Evolutionary conservation across 2,329 filamentous ascomycete species (phyloP), one percentile per base, ranked within the genome.

Genomic region (Plectosphaerella plurivora): DNA sequence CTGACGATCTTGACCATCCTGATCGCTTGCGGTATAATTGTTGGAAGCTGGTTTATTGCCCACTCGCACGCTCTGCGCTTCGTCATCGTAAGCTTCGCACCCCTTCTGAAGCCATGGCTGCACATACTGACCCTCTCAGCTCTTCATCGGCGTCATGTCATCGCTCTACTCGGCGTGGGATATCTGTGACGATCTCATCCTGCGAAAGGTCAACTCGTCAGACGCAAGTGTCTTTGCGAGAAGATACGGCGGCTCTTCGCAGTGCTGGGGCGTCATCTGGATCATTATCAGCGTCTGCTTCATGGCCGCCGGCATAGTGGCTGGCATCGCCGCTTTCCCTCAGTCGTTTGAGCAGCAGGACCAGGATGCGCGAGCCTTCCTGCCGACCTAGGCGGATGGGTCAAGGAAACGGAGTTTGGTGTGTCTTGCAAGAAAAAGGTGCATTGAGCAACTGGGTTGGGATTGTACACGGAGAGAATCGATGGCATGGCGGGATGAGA

Each of bases 111-210:
- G 41, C 2, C 22, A 16, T 22, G n/a, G 6, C 11, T 3, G 22
- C 35, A 18, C 41, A 37, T 15, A 16, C 15, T 37, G 14, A 25
- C 45, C 20, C 16, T 10, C n/a, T 16, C 55, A 82, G 73, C 77
- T 92, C 25, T 92, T 92, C 62, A 90, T 92, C 55, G 88, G 88
- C 42, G 88, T 91, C 60, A 91, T 92, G 88, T 88, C 83, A 7
- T 86, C 83, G 2, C 77, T 92, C 1, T 92, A 92, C 68, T 89
- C 85, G 58, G 87, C 89, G 5, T 92, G 88, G 88, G 88, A 92
- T 73, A 92, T 92, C 59, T 91, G 87, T 68, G 88, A 93, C 63
- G 88, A 93, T 60, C 74, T 92, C 33, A 91, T 93, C 59, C 72
- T 91, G 5, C 80, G 88, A 53, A 92, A 91, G 70, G 87, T 92